Evolutionary conservation across 2,329 filamentous ascomycete genomes (phyloP).

Genomic region (Fusarium agapanthi): DNA sequence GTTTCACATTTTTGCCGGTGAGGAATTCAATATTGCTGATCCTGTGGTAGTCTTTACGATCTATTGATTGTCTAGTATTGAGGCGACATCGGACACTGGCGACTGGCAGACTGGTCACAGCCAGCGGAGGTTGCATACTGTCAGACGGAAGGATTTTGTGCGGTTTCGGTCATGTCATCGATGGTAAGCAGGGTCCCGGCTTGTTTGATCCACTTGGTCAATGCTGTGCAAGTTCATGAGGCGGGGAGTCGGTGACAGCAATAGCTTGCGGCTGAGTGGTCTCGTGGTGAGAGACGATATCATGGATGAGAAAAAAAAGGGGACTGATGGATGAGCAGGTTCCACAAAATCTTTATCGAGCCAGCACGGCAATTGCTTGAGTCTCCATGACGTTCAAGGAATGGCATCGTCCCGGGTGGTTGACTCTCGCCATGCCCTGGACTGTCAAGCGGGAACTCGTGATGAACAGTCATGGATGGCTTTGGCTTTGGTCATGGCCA

Average conservation of each 20-base stretch:
- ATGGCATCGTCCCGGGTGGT: slow-evolving; percentile 7
- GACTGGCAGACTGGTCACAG: not conserved
- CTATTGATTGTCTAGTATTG: not conserved
- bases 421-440: not conserved
- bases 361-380: slow-evolving; percentile 5
- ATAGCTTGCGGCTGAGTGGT: slow-evolving; percentile 29
- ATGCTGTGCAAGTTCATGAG: slow-evolving; percentile 22
- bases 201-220: slow-evolving; percentile 27
- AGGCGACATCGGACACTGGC: slow-evolving; percentile 1
- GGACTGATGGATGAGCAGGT: slow-evolving; percentile 12
- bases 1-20: not conserved
- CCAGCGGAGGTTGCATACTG: not conserved
- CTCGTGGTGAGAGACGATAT: slow-evolving; percentile 19
- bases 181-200: not conserved
- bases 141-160: slow-evolving; percentile 13
- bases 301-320: slow-evolving; percentile 8
- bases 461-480: not conserved
- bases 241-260: slow-evolving; percentile 25
- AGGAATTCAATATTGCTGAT: slow-evolving; percentile 2
- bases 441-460: not conserved
- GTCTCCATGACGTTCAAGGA: not conserved
- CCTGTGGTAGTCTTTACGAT: not conserved
- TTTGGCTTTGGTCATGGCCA: not conserved
- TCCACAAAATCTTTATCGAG: slow-evolving; percentile 22
- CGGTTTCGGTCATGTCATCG: slow-evolving; percentile 6